Evolutionary conservation across 805 yeast species (phyloP).

Genomic region (Pichia phayaonensis): DNA sequence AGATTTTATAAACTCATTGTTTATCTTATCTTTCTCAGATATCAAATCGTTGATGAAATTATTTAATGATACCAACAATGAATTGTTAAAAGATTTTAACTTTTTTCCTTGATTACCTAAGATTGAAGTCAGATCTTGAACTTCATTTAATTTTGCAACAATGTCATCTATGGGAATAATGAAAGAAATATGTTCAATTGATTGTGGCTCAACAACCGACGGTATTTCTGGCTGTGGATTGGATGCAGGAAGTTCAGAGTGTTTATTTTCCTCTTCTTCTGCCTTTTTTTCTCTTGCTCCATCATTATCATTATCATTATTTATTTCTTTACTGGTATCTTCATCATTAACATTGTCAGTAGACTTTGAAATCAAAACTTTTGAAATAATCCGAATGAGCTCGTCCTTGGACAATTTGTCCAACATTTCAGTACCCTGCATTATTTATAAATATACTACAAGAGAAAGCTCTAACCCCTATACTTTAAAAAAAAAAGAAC

Average conservation of each 20-base stretch:
- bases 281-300: too few relatives aligned
- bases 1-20: slow-evolving; percentile 18
- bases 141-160: slow-evolving; percentile 4
- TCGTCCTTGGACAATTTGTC: not conserved
- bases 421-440: not conserved
- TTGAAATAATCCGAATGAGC: not conserved
- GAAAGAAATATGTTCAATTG: not conserved
- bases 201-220: not conserved
- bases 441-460: not conserved
- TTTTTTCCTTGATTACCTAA: slow-evolving; percentile 10
- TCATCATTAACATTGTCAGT: not conserved
- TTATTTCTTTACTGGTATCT: not conserved
- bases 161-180: slow-evolving; percentile 8
- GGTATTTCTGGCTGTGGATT: too few relatives aligned
- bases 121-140: slow-evolving; percentile 1
- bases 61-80: not conserved
- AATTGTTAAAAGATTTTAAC: slow-evolving; percentile 2
- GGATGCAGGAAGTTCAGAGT: too few relatives aligned
- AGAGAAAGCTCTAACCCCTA: too few relatives aligned
- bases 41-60: slow-evolving; percentile 1
- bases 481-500: not conserved
- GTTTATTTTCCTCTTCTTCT: too few relatives aligned
- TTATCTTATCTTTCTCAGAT: slow-evolving; percentile 12
- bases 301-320: too few relatives aligned
- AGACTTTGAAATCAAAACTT: not conserved